Evolutionary conservation across 2,329 filamentous ascomycete genomes (phyloP).

Genomic region (Paradendryphiella salina): DNA sequence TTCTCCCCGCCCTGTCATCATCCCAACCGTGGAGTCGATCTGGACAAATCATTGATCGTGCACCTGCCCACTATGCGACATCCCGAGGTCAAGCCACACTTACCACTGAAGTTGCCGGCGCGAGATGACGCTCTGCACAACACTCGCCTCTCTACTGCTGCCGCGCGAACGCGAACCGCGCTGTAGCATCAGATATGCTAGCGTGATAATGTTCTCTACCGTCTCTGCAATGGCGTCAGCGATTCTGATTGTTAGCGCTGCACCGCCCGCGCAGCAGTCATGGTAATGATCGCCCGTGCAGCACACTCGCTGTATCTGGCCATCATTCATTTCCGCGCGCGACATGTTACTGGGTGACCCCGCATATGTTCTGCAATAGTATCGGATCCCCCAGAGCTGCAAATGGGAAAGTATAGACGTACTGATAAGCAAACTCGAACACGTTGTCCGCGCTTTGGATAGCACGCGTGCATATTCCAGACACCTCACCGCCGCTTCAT

Average conservation of each 20-base stretch:
- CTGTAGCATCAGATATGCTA: conserved; percentile 67
- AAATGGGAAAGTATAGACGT: conserved; percentile 36
- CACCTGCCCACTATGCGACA: conserved; percentile 30
- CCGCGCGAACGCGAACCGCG: conserved; percentile 53
- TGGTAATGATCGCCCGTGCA: conserved; percentile 21
- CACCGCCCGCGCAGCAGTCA: conserved; percentile 5
- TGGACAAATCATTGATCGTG: conserved; percentile 15
- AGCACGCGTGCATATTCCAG: conserved; percentile 65
- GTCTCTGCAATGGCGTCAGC: conserved; percentile 55
- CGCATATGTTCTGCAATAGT: conserved; percentile 16
- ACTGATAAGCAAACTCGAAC: conserved; percentile 63
- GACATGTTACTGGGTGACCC: conserved; percentile 14
- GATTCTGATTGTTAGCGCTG: conserved; percentile 14
- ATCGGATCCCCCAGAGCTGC: conserved; percentile 2
- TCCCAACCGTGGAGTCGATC: conserved; percentile 18
- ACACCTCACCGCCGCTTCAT: conserved; percentile 76
- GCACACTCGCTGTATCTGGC: conserved; percentile 19
- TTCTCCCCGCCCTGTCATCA: conserved; percentile 27
- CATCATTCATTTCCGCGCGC: conserved; percentile 11
- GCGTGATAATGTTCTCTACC: conserved; percentile 66
- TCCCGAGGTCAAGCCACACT: conserved; percentile 44
- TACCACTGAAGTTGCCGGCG: conserved; percentile 65
- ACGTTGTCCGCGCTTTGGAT: conserved; percentile 59
- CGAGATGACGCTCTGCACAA: conserved; percentile 55
- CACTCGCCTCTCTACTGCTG: conserved; percentile 31